Evolutionary conservation across 2,329 filamentous ascomycete genomes (phyloP).

Genomic region (Colletotrichum gigasporum): DNA sequence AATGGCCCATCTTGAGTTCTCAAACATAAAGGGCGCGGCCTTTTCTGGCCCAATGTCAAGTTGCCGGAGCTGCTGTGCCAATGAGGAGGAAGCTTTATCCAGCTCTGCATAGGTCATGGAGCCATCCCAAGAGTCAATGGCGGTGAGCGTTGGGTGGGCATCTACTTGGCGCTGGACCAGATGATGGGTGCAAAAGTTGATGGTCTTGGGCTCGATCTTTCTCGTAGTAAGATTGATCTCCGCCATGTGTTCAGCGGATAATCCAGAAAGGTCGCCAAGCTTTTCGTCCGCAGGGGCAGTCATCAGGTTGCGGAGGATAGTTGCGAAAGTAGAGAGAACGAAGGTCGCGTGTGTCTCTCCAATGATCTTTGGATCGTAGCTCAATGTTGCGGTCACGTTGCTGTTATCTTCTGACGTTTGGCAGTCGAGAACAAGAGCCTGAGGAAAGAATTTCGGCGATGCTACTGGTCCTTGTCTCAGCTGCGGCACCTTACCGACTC

Average conservation of each 20-base stretch:
- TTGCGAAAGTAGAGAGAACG: constrained; percentile 6
- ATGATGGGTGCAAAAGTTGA: constrained; percentile 8
- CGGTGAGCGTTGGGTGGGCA: not conserved
- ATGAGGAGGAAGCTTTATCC: constrained; percentile 17
- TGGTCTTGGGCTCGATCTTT: not conserved
- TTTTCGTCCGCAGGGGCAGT: not conserved
- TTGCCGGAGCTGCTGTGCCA: constrained; percentile 28
- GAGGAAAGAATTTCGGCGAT: constrained; percentile 4
- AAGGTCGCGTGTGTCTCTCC: not conserved
- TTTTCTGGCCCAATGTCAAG: constrained; percentile 32
- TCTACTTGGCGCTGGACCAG: not conserved
- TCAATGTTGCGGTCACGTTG: not conserved
- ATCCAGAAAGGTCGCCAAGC: not conserved
- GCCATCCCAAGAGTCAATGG: constrained; percentile 24
- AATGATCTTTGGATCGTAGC: constrained; percentile 4
- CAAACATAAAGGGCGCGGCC: constrained; percentile 17
- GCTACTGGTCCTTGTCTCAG: not conserved
- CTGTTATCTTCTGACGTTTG: not conserved
- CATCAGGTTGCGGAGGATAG: not conserved
- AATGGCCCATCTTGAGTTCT: constrained; percentile 18
- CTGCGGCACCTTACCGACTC: not conserved
- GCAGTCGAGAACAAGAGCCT: constrained; percentile 2
- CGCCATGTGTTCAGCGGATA: not conserved
- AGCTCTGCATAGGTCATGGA: constrained; percentile 31
- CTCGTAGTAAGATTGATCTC: not conserved